Percentiles rank a stretch among this genome's conserved stretches.
These are phyloP conservation scores for Paracoccidioides brasiliensis DNA, from an alignment of 2,329 filamentous ascomycete genomes.

Conservation along the genomic window DNA sequence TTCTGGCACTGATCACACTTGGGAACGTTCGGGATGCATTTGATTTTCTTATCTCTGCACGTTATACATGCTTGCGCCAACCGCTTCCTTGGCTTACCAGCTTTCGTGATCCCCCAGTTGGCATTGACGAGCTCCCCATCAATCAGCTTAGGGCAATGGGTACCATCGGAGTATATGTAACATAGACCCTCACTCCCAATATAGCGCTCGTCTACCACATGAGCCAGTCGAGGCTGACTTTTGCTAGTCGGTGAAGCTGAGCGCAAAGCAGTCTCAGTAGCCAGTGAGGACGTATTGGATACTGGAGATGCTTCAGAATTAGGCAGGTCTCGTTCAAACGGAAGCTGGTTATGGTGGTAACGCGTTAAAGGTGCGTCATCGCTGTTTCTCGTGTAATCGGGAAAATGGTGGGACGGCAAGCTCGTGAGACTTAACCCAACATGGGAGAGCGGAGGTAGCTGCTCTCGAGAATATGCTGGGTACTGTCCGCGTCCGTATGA, in stretches of 20 bases:
- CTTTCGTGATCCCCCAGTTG: constrained; percentile 87
- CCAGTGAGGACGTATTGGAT: constrained; percentile 17
- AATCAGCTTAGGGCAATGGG: constrained; percentile 68
- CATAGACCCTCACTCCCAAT: constrained; percentile 66
- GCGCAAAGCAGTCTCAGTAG: background rate
- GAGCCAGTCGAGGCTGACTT: background rate
- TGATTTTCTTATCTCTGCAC: constrained; percentile 94
- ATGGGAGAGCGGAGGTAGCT: background rate
- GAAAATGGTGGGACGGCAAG: background rate
- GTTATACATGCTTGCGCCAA: constrained; percentile 86
- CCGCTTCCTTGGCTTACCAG: constrained; percentile 81
- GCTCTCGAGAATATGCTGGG: background rate
- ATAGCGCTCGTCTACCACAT: constrained; percentile 28
- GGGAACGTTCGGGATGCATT: constrained; percentile 78
- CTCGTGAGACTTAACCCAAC: background rate
- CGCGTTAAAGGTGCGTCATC: constrained; percentile 7
- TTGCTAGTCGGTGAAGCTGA: background rate
- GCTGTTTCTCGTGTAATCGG: background rate
- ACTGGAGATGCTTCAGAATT: constrained; percentile 5
- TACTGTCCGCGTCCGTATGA: background rate
- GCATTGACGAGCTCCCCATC: constrained; percentile 81
- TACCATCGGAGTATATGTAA: constrained; percentile 77
- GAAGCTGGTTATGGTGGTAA: constrained; percentile 13
- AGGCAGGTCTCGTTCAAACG: constrained; percentile 8
- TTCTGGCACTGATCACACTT: constrained; percentile 89